Base-by-base conservation (phyloP, 495 filamentous ascomycete genomes). In the Penicillium nucicola region DNA sequence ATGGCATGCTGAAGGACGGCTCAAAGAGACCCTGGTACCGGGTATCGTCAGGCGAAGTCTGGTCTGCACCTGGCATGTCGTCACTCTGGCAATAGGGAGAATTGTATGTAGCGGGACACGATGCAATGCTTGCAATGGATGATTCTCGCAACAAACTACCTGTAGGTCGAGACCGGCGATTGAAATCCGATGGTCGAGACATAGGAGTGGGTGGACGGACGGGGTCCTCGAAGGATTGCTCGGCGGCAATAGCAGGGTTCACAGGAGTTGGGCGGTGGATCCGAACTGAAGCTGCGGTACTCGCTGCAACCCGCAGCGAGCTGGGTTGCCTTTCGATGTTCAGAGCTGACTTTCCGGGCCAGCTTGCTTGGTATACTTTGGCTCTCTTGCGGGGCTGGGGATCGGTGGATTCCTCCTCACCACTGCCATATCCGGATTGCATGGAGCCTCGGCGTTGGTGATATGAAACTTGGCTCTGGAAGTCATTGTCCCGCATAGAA, bases 271-370 rank as follows among this genome's bases (percentile, higher is more conserved):
- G 91, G 46, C 88, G 80, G 67, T 95, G 87, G 36, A 86, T 83
- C n/a, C 90, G 88, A 48, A 96, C 77, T 7, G 91, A 95, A 14
- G 88, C 88, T 25, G 90, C 83, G 13, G 89, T 92, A 64, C 89
- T 93, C 15, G 91, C 91, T 54, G 87, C 84, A 10, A 95, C 89
- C 45, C 91, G 78, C n/a, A 96, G 72, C 6, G 90, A 95, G 32
- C 89, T 87, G 15, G 84, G 79, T 39, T 82, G 83, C 22, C 80
- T 75, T 35, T 84, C 87, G 58, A 77, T 77, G 45, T 77, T 77
- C 52, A 93, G 83, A 5, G 85, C 79, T 5, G 82, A 78, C 38
- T 82, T 85, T 23, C 80, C 82, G 33, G 77, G 84, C 70, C 84
- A 83, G 31, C 86, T 81, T 4, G 85, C 81, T 61, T 84, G 82